Percentiles rank a stretch among this genome's conserved stretches.
Conservation (phyloP, 108 stramenopile species). For the Licmophora abbreviata region DNA sequence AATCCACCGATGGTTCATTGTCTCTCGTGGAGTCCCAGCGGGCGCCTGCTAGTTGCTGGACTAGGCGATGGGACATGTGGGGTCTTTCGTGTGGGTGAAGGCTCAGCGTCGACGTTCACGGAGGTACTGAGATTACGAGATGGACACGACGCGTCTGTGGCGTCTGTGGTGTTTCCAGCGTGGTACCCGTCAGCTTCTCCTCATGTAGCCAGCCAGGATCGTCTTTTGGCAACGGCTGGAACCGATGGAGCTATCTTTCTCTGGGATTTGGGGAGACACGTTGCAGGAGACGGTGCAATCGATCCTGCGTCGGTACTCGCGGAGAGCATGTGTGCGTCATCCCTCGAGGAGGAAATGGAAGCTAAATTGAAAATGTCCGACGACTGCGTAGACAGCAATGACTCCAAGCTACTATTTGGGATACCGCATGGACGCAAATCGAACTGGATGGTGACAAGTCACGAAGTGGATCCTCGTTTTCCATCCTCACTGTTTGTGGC, state of each 20-base stretch:
- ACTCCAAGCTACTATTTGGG: conserved; percentile 18
- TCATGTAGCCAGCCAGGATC: conserved; percentile 30
- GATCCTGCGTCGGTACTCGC: conserved; percentile 25
- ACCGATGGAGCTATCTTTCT: conserved; percentile 59
- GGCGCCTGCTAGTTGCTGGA: conserved; percentile 52
- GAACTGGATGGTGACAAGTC: conserved; percentile 43
- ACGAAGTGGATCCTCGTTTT: conserved; percentile 7
- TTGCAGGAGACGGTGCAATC: conserved; percentile 18
- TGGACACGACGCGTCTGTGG: conserved; percentile 56
- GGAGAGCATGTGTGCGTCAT: conserved; percentile 2
- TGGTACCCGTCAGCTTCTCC: conserved; percentile 22
- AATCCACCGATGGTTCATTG: conserved; percentile 82
- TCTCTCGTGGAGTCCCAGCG: conserved; percentile 67
- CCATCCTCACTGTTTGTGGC: conserved; percentile 60
- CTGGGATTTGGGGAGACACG: conserved; percentile 60
- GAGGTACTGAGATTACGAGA: conserved; percentile 11
- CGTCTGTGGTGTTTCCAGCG: conserved; percentile 52
- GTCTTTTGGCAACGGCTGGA: conserved; percentile 53
- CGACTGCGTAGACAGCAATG: background rate
- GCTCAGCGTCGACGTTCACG: background rate
- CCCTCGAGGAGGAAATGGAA: conserved; percentile 6
- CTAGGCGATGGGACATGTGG: conserved; percentile 60
- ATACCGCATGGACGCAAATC: conserved; percentile 45
- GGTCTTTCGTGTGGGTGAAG: conserved; percentile 26
- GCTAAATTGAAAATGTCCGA: background rate